Conservation (phyloP, 345 rosid genomes). For the Populus euphratica region DNA sequence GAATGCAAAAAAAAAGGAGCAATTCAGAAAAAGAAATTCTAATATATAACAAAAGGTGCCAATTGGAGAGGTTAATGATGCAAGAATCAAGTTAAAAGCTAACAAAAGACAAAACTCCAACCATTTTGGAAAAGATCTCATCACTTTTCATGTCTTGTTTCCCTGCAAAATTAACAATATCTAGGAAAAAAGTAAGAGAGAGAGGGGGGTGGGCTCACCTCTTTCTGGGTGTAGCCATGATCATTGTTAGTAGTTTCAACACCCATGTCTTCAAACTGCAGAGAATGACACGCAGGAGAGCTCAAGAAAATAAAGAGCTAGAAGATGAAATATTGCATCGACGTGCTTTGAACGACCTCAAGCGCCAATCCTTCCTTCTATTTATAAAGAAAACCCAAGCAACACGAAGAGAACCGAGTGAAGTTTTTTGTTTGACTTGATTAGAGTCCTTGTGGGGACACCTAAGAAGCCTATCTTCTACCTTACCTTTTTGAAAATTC, state of each 20-base stretch:
- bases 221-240: constrained; percentile 7
- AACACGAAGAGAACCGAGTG: background rate
- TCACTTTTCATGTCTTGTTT: background rate
- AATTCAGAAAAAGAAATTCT: too few species aligned
- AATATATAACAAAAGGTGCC: too few species aligned
- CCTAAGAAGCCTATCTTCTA: too few species aligned
- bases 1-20: too few species aligned
- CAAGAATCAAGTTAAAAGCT: background rate
- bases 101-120: constrained; percentile 13
- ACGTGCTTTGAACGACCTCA: too few species aligned
- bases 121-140: background rate
- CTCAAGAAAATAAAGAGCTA: too few species aligned
- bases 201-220: constrained; percentile 20
- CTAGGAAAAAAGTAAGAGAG: background rate
- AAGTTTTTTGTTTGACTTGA: background rate
- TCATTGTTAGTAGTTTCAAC: constrained; percentile 25
- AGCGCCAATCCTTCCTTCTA: background rate
- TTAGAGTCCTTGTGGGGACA: background rate
- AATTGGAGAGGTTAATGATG: too few species aligned
- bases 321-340: too few species aligned
- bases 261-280: constrained; percentile 27
- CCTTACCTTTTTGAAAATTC: background rate
- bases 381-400: constrained; percentile 9
- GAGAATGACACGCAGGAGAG: background rate
- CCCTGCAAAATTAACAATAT: background rate